Evolutionary conservation across 805 yeast genomes (phyloP), one percentile per base, ranked within the genome.

Genomic region (Candida cerambycidarum): DNA sequence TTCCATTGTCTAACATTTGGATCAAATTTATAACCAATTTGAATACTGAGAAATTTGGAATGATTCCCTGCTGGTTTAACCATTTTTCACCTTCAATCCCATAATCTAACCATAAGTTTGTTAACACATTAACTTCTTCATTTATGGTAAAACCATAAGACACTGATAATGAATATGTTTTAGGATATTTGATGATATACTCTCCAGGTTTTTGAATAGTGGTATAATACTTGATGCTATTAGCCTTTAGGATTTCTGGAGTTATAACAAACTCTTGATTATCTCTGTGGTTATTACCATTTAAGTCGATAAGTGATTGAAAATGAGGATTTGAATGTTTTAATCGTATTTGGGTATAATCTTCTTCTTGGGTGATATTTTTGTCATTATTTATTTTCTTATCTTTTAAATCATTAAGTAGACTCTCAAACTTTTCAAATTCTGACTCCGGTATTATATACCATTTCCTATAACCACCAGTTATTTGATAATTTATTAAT

Each of bases 191-290:
- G 44, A 83, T 63, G 5, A 85, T 61, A 42, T 72, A 69, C 27
- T 84, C 85, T 1, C 87, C 86, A 0, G 83, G 80, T 29, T 66
- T 67, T 55, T 84, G 90, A n/a, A 70, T 56, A 0, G 76, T 62
- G 5, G 75, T 70, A 33, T 68, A 62, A 18, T 67, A 75, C 4
- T 56, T 62, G 14, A 84, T 80, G 0, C 81, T 83, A 24, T 71
- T 51, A 15, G 65, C 60, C n/a, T 51, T 46, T n/a, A 84, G 57
- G 21, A 65, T 49, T 8, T 67, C 61, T 0, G 87, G 85, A 0
- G 81, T 65, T 4, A 83, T 57, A 39, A 78, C 58, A 12, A 69
- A 31, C 5, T 42, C 45, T 19, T 42, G 79, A 80, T 30, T 70
- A 67, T 47, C 74, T 23, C 47, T 42, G 14, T 50, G 29, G 32